Conservation (phyloP, 1,139 yeast species). For the Hemisphaericaspora xylofermentans region DNA sequence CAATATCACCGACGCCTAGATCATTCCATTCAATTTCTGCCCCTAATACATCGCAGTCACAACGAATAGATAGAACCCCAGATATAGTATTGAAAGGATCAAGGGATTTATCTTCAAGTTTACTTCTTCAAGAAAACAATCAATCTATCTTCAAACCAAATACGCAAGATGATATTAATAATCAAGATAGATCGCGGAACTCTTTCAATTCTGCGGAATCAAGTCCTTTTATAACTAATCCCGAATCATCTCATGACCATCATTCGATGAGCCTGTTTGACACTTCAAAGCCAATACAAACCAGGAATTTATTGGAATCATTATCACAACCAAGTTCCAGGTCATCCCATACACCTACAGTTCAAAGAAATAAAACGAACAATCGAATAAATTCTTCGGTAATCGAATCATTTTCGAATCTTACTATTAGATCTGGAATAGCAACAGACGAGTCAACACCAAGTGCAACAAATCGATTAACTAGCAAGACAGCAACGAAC, state of each 20-base stretch:
- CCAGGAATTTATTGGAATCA: neutral
- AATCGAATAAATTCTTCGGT: neutral
- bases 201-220: conserved; percentile 15
- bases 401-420: neutral
- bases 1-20: neutral
- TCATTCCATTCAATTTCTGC: neutral
- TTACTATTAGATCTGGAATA: neutral
- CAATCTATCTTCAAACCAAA: neutral
- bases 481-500: too few relatives aligned
- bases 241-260: conserved; percentile 13
- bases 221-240: conserved; percentile 35
- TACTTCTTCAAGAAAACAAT: neutral
- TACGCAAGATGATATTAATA: neutral
- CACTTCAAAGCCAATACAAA: neutral
- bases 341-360: neutral
- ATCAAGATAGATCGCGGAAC: neutral
- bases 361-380: neutral
- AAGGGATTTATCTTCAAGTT: neutral
- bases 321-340: neutral
- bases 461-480: too few relatives aligned
- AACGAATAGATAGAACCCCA: neutral
- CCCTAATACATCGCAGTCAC: neutral
- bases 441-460: neutral
- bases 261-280: neutral
- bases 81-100: neutral